Evolutionary conservation across 108 stramenopile genomes (phyloP), one percentile per base, ranked within the genome.

Genomic region (Cyclotella baltica): DNA sequence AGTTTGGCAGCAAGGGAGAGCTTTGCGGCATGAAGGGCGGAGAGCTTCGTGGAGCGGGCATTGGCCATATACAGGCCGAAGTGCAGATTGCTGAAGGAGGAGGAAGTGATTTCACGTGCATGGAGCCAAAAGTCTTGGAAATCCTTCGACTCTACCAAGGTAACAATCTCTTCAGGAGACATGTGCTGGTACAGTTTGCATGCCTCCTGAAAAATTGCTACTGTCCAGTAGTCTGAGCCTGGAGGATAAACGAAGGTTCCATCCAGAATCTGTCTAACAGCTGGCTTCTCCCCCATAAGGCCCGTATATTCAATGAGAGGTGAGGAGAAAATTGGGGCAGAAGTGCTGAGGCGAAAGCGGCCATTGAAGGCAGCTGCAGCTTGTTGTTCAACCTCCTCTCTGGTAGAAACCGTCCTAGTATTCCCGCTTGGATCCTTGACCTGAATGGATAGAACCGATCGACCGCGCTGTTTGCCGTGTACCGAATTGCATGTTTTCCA

Each of bases 11-110:
- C n/a, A n/a, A n/a, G n/a, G n/a, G n/a, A n/a, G n/a, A n/a, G n/a
- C n/a, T n/a, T n/a, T n/a, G 55, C 20, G 0, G 55, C 78, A 67
- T 72, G 78, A 0, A 80, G 64, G 0, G 16, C 16, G 1, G 78
- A 59, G 0, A 80, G 38, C 0, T 48, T 31, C 9, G 52, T 30
- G 28, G 57, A 37, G 20, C 15, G 36, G 0, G 35, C 4, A 22
- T 29, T 47, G 13, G 51, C 53, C 0, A 4, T 66, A 2, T 80
- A 52, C 18, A n/a, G 51, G 51, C 51, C 51, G n/a, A 52, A 52
- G 51, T 52, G 51, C 19, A 4, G 4, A 4, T n/a, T 4, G 4
- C 18, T n/a, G 18, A n/a, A 19, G n/a, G 51, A 52, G 4, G 51
- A 52, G 4, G 11, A 10, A 20, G 51, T 52, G 4, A n/a, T 52